Percentiles rank a stretch among this genome's conserved stretches.
Conservation (phyloP, 176 grass and related monocot species). For the Triticum timopheevii region DNA sequence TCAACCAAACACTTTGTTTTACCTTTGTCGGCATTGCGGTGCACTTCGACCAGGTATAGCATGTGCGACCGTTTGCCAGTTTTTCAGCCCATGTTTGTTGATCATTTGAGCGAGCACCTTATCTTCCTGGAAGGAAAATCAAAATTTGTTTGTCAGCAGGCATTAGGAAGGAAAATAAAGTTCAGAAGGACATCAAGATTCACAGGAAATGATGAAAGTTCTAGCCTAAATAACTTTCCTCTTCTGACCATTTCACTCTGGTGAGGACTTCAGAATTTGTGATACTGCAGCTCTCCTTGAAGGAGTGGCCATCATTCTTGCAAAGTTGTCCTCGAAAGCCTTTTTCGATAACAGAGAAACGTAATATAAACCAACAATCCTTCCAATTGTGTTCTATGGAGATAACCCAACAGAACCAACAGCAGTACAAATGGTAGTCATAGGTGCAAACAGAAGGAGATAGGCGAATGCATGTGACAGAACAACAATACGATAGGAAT, state of each 20-base stretch:
- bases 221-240: conserved; percentile 44
- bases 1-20: conserved; percentile 19
- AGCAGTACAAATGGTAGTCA: not conserved
- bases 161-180: conserved; percentile 11
- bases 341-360: conserved; percentile 6
- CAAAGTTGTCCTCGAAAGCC: not conserved
- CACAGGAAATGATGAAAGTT: not conserved
- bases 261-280: conserved; percentile 22
- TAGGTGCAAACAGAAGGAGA: not conserved
- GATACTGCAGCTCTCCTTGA: conserved; percentile 25
- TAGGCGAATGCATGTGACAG: not conserved
- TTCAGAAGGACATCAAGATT: not conserved
- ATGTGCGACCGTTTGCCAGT: conserved; percentile 51
- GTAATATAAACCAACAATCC: conserved; percentile 11
- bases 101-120: conserved; percentile 58
- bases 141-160: conserved; percentile 16
- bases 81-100: conserved; percentile 48
- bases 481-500: not conserved
- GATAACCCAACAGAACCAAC: conserved; percentile 27
- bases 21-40: conserved; percentile 59
- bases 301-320: conserved; percentile 26
- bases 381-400: conserved; percentile 10
- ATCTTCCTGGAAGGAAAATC: conserved; percentile 57
- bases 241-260: conserved; percentile 49
- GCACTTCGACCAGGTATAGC: conserved; percentile 55